A percentile compares a stretch with the other conserved stretches of the same genome.
phyloP scores from a whole-genome alignment of 1,139 yeast species.

The Blastobotrys persicus region DNA sequence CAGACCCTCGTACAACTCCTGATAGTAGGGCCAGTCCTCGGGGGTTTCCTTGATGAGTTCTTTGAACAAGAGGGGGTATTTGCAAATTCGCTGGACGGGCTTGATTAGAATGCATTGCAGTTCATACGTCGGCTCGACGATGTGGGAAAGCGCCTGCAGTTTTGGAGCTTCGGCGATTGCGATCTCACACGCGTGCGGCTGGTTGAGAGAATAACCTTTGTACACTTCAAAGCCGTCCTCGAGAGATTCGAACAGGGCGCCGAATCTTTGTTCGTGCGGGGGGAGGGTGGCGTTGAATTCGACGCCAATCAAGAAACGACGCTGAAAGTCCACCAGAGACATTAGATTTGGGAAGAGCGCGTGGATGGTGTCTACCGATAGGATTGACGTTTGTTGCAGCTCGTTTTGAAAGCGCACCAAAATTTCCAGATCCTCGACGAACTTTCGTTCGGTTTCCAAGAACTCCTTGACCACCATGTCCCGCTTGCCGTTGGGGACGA shows the following conservation, averaged over 20 bases:
- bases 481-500: constrained; percentile 36
- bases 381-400: constrained; percentile 58
- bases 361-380: constrained; percentile 78
- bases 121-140: constrained; percentile 85
- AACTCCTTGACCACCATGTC: constrained; percentile 82
- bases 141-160: constrained; percentile 53
- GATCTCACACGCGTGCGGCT: constrained; percentile 79
- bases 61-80: constrained; percentile 79
- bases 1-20: constrained; percentile 68
- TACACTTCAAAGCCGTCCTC: constrained; percentile 81
- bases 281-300: constrained; percentile 85
- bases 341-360: constrained; percentile 81
- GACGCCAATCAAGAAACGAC: constrained; percentile 80
- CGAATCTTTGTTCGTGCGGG: constrained; percentile 75
- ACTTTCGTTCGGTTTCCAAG: constrained; percentile 85
- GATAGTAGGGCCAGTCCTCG: constrained; percentile 52
- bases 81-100: constrained; percentile 93
- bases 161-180: constrained; percentile 63
- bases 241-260: constrained; percentile 77
- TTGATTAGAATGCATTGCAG: constrained; percentile 84
- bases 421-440: constrained; percentile 83
- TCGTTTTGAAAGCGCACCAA: constrained; percentile 67
- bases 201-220: constrained; percentile 84
- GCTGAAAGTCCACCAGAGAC: constrained; percentile 86
- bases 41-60: constrained; percentile 71